phyloP scores from a whole-genome alignment of 2,329 filamentous ascomycete genomes.

The Hypoxylon sp. region DNA sequence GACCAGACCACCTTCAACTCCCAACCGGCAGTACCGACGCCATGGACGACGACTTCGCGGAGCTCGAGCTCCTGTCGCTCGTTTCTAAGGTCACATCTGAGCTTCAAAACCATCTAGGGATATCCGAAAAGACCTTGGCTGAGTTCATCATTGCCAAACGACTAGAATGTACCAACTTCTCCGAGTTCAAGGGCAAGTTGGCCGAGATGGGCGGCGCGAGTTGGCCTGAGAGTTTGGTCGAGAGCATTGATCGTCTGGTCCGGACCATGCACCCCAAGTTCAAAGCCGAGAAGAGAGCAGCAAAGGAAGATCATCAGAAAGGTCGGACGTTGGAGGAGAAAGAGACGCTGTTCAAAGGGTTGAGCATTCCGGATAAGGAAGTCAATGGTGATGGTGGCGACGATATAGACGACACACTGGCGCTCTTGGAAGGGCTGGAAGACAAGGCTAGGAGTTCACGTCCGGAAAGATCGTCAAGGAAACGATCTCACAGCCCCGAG shows the following conservation, averaged over 20 bases:
- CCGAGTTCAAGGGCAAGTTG: conserved; percentile 83
- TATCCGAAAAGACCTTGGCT: conserved; percentile 93
- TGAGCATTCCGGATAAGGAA: conserved; percentile 86
- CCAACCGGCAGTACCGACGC: conserved; percentile 41
- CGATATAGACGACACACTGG: conserved; percentile 92
- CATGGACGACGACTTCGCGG: conserved; percentile 94
- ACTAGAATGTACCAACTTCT: conserved; percentile 76
- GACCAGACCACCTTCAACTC: conserved; percentile 7
- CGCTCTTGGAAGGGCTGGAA: conserved; percentile 88
- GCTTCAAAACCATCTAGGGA: conserved; percentile 91
- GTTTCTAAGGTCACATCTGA: conserved; percentile 96
- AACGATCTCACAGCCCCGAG: conserved; percentile 72
- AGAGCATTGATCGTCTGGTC: conserved; percentile 91
- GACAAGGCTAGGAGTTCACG: conserved; percentile 67
- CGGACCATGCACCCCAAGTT: conserved; percentile 92
- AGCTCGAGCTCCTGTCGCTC: conserved; percentile 92
- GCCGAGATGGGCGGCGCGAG: conserved; percentile 82
- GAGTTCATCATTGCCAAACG: conserved; percentile 97
- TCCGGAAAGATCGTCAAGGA: conserved; percentile 63
- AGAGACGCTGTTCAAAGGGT: conserved; percentile 88
- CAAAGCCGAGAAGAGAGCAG: conserved; percentile 69
- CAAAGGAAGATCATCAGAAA: conserved; percentile 57
- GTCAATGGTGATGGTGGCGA: conserved; percentile 64
- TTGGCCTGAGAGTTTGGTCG: conserved; percentile 87
- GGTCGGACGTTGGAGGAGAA: conserved; percentile 75